Evolutionary conservation across 169 alveolate species (phyloP).

Genomic region (Perkinsus marinus): DNA sequence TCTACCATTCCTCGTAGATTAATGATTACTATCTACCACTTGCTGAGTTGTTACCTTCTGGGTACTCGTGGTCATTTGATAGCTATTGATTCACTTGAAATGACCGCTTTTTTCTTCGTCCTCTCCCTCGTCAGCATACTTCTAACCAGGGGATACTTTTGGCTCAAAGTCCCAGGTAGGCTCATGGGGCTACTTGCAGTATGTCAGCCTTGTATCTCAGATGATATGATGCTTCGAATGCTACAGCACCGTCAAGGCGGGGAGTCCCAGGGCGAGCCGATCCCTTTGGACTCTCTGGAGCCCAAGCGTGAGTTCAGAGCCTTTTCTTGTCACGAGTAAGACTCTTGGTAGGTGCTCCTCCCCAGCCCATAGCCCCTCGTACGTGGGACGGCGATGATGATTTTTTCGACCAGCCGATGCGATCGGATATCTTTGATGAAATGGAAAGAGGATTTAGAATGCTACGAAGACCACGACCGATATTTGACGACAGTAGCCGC

Average conservation of each 20-base stretch:
- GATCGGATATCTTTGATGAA: background rate
- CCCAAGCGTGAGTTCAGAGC: background rate
- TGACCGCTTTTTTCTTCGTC: background rate
- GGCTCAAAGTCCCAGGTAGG: background rate
- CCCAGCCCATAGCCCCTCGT: background rate
- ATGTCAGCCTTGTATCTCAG: background rate
- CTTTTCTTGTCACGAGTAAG: background rate
- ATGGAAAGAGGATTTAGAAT: background rate
- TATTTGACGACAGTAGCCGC: no score
- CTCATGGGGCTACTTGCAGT: no score
- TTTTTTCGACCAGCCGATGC: background rate
- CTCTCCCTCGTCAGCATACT: background rate
- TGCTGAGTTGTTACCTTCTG: background rate
- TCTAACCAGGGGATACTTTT: background rate
- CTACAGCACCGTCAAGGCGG: background rate
- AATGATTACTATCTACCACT: background rate
- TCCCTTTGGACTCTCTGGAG: background rate
- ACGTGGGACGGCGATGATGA: background rate
- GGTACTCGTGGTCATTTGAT: no score
- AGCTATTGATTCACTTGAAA: no score
- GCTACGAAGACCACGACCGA: no score
- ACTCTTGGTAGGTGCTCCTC: background rate
- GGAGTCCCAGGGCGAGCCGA: background rate
- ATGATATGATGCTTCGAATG: background rate
- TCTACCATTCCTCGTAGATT: background rate